Evolutionary conservation across 805 yeast species (phyloP).

Genomic region (Hanseniaspora jakobsenii): DNA sequence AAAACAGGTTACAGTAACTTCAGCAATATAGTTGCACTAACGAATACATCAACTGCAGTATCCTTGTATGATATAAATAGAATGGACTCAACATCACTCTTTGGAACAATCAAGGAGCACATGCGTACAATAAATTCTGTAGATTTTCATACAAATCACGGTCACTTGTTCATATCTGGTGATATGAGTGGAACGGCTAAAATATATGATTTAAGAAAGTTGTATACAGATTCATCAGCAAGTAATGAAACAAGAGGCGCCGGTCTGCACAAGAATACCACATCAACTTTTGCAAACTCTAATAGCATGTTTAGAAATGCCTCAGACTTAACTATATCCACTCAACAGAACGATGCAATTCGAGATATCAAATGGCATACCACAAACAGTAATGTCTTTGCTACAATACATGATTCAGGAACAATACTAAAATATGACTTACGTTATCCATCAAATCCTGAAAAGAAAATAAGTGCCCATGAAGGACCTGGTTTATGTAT

Average conservation of each 20-base stretch:
- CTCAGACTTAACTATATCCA: constrained; percentile 28
- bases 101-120: constrained; percentile 25
- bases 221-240: constrained; percentile 18
- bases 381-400: constrained; percentile 38
- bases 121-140: constrained; percentile 29
- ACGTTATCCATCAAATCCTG: constrained; percentile 51
- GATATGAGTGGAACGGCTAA: constrained; percentile 72
- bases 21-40: constrained; percentile 25
- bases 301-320: constrained; percentile 23
- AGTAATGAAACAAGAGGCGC: no score
- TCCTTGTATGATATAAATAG: constrained; percentile 27
- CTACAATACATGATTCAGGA: constrained; percentile 82
- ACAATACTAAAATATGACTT: constrained; percentile 76
- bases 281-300: constrained; percentile 29
- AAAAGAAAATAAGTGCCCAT: constrained; percentile 73
- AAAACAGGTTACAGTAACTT: constrained; percentile 27
- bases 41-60: constrained; percentile 27
- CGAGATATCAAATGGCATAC: constrained; percentile 47
- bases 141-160: constrained; percentile 26
- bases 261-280: no score
- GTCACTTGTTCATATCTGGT: constrained; percentile 42
- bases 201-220: constrained; percentile 56
- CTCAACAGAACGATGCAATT: constrained; percentile 56
- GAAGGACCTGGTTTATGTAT: constrained; percentile 80
- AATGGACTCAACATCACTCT: constrained; percentile 20